phyloP scores from a whole-genome alignment of 371 early-diverging fungal genomes.

The Mortierella sp. region DNA sequence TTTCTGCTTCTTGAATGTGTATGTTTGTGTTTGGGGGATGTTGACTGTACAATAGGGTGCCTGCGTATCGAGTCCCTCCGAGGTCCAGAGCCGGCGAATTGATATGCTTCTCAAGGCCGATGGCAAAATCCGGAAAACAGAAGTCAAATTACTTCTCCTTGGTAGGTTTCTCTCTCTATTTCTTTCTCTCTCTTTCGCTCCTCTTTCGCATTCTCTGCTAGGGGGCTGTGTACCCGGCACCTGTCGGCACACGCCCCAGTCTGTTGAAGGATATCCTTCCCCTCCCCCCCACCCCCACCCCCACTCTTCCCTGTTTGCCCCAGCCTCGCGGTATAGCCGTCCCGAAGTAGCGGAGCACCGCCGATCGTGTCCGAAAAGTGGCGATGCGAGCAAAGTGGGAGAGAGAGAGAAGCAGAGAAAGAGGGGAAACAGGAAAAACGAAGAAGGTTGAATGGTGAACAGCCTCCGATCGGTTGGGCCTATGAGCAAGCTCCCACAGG shows the following conservation, averaged over 20 bases:
- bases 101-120: slow-evolving; percentile 34
- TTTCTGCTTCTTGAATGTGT: neutral
- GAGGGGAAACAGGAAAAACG: too few species aligned
- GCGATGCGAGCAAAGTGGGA: neutral
- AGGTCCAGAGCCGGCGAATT: slow-evolving; percentile 24
- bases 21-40: neutral
- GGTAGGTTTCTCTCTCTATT: slow-evolving; percentile 8
- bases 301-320: too few species aligned
- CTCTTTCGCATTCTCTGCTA: neutral
- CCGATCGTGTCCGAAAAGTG: neutral
- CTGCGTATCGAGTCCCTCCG: slow-evolving; percentile 26
- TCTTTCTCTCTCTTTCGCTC: too few species aligned
- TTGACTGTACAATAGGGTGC: slow-evolving; percentile 13
- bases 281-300: too few species aligned
- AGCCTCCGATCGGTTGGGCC: too few species aligned
- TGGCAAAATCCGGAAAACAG: slow-evolving; percentile 25
- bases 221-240: neutral
- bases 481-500: neutral
- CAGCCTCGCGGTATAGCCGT: too few species aligned
- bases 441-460: too few species aligned
- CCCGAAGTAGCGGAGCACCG: neutral
- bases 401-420: neutral
- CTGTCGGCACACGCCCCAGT: neutral
- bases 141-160: slow-evolving; percentile 32
- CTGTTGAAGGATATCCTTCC: neutral